Evolutionary conservation across 2,329 filamentous ascomycete genomes (phyloP), one percentile per base, ranked within the genome.

Genomic region (Dryadomyces quercivorus): DNA sequence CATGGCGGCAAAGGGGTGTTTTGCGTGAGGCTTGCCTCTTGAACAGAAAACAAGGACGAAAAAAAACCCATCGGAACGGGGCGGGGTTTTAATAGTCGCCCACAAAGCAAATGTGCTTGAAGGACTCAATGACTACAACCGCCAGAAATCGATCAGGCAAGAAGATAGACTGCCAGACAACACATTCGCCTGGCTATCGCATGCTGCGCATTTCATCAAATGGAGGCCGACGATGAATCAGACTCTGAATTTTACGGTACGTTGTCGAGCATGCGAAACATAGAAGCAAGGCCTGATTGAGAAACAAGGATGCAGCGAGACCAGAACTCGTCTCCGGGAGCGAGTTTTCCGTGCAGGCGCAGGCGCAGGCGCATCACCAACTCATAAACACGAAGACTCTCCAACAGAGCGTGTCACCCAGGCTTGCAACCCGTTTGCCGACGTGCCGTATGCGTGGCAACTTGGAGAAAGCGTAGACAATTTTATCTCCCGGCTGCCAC

Each of bases 401-500:
- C 20, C 18, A 3, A 5, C 31, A n/a, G 20, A 13, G 2, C 16
- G 22, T 26, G 22, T 7, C n/a, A 31, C 1, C 12, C 42, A 50
- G n/a, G 21, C 22, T 16, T 74, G 80, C 67, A 86, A 88, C 62
- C 75, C 75, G 1, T 82, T 81, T 59, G 73, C 79, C 55, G 79
- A 77, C 38, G 36, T 73, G 1, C 53, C 66, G 3, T 74, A 73
- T 58, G 82, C 78, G 26, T 82, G 84, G 72, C 84, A 85, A 64
- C 59, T 64, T 10, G 60, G 46, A 9, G 64, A 67, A 52, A 59
- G 59, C 42, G 56, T 65, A 10, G 56, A 59, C 12, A 60, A 57
- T 1, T 94, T 95, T 61, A 67, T 93, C 2, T 57, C 69, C 9
- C 81, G 88, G 9, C 72, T 91, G 0, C 84, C 85, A 0, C 86